These are phyloP conservation scores for Elongisporangium anandrum DNA, from an alignment of 352 stramenopile species.

Conservation along the genomic window DNA sequence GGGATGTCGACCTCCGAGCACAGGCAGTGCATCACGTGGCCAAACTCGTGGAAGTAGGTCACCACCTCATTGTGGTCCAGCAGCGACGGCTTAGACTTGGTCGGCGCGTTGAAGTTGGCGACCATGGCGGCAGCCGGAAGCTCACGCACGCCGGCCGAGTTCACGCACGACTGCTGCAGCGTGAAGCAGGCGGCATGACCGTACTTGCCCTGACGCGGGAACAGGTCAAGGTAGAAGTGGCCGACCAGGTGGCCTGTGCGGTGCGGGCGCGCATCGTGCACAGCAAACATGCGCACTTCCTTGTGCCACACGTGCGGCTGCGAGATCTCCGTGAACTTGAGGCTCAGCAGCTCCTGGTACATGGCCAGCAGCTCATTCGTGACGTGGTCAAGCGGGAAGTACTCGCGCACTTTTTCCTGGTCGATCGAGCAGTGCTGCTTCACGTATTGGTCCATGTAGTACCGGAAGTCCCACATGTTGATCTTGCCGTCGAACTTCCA, in stretches of 20 bases:
- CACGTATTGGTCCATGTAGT: conserved; percentile 87
- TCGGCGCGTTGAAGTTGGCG: conserved; percentile 84
- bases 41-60: conserved; percentile 90
- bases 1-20: conserved; percentile 81
- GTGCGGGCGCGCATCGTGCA: conserved; percentile 62
- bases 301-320: conserved; percentile 84
- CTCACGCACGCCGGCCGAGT: conserved; percentile 54
- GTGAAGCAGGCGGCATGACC: conserved; percentile 88
- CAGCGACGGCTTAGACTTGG: conserved; percentile 73
- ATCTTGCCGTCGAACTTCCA: conserved; percentile 81
- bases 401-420: conserved; percentile 81
- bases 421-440: conserved; percentile 89
- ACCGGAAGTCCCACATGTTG: conserved; percentile 90
- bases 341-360: conserved; percentile 85
- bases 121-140: conserved; percentile 85
- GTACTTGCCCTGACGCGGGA: conserved; percentile 85
- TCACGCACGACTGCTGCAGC: conserved; percentile 71
- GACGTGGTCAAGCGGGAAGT: conserved; percentile 87
- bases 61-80: conserved; percentile 83
- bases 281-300: conserved; percentile 84
- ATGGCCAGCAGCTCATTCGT: conserved; percentile 80
- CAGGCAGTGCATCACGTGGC: conserved; percentile 89
- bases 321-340: conserved; percentile 82
- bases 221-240: conserved; percentile 88
- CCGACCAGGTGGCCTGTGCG: conserved; percentile 61